Percentiles rank a stretch among this genome's conserved stretches.
phyloP scores from a whole-genome alignment of 768 basidiomycete genomes.

The Lentinula aciculospora region DNA sequence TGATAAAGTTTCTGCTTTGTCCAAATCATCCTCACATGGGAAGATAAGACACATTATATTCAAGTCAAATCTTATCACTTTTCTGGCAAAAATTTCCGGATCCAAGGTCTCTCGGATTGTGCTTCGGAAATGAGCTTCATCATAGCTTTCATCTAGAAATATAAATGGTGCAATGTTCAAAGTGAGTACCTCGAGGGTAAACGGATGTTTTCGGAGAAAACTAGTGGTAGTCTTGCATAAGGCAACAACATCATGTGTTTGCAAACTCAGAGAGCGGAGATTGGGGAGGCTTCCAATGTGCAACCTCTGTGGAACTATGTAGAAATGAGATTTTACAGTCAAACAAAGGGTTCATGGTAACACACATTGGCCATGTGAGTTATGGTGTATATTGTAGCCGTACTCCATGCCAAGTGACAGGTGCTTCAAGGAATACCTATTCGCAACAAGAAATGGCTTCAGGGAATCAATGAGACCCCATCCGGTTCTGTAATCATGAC shows the following conservation, averaged over 20 bases:
- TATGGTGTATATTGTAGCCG: neutral
- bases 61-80: neutral
- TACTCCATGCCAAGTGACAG: neutral
- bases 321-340: neutral
- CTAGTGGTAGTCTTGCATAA: neutral
- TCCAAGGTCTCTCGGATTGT: neutral
- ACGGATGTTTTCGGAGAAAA: neutral
- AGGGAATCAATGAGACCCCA: slow-evolving; percentile 3
- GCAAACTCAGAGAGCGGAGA: slow-evolving; percentile 4
- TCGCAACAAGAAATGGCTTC: neutral
- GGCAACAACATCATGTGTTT: neutral
- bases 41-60: neutral
- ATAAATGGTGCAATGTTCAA: neutral
- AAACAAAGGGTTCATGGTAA: neutral
- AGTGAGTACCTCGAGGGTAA: neutral
- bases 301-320: neutral
- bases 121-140: neutral
- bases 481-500: neutral
- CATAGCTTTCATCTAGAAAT: neutral
- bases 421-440: neutral
- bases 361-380: neutral
- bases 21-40: neutral
- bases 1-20: neutral
- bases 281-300: neutral
- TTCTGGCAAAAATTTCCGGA: neutral